Conservation (phyloP, 331 rosid genomes). For the Spiraea crenata region DNA sequence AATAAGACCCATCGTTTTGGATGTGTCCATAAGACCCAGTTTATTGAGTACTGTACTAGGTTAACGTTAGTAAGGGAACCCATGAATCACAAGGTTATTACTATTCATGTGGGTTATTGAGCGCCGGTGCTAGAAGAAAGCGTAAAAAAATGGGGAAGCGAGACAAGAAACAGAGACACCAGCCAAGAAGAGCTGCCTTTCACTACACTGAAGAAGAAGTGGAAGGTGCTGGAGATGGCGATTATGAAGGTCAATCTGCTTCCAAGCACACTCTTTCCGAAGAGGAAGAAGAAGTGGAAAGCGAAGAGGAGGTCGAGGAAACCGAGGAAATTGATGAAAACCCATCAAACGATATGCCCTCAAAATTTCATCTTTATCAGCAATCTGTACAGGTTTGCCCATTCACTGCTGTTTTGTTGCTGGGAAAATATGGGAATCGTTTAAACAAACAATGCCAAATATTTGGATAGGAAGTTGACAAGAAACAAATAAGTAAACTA, state of each 20-base stretch:
- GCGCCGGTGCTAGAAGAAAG: slow-evolving; percentile 14
- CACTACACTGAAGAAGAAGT: slow-evolving; percentile 41
- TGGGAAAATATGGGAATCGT: slow-evolving; percentile 11
- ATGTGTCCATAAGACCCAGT: too few relatives aligned
- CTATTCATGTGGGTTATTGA: neutral
- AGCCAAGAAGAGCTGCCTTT: slow-evolving; percentile 28
- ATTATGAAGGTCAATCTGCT: slow-evolving; percentile 31
- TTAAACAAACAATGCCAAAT: neutral
- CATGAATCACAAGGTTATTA: too few relatives aligned
- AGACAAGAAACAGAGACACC: slow-evolving; percentile 41
- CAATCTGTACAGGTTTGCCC: slow-evolving; percentile 80
- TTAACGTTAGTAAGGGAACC: too few relatives aligned
- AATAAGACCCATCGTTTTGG: too few relatives aligned
- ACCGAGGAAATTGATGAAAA: slow-evolving; percentile 23
- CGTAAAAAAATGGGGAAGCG: slow-evolving; percentile 39
- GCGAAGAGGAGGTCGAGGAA: slow-evolving; percentile 20
- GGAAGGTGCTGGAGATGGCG: slow-evolving; percentile 20
- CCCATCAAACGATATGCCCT: slow-evolving; percentile 59
- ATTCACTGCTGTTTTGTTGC: slow-evolving; percentile 17
- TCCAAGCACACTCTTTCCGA: slow-evolving; percentile 28
- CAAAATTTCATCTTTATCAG: slow-evolving; percentile 80
- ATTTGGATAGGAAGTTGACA: neutral
- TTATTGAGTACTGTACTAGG: too few relatives aligned
- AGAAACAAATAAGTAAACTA: neutral
- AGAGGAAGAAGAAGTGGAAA: slow-evolving; percentile 28